phyloP scores from a whole-genome alignment of 2,329 filamentous ascomycete species.

The Colletotrichum sp. region DNA sequence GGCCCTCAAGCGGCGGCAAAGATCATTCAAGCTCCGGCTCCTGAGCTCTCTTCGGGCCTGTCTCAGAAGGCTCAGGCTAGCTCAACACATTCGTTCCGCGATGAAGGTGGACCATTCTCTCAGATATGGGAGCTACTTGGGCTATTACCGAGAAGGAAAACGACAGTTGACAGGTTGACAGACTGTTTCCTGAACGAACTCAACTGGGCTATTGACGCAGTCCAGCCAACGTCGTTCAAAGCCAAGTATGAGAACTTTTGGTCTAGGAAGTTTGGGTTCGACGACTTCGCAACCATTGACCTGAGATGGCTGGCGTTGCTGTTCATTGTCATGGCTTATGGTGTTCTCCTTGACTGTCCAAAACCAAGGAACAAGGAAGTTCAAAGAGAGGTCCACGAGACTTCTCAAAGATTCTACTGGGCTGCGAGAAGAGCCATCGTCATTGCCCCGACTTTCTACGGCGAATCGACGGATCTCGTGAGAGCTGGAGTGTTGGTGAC shows the following conservation, averaged over 20 bases:
- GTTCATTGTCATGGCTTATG: constrained; percentile 44
- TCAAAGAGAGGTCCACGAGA: constrained; percentile 39
- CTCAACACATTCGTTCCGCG: constrained; percentile 7
- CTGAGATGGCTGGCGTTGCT: constrained; percentile 45
- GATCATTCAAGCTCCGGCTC: constrained; percentile 30
- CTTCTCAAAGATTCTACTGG: constrained; percentile 46
- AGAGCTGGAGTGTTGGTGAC: constrained; percentile 43
- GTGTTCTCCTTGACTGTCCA: constrained; percentile 39
- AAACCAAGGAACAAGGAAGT: constrained; percentile 32
- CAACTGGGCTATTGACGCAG: constrained; percentile 39
- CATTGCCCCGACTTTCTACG: constrained; percentile 44
- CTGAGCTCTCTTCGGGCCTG: constrained; percentile 26
- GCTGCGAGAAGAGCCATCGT: constrained; percentile 41
- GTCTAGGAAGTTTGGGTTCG: constrained; percentile 40
- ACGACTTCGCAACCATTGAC: constrained; percentile 42
- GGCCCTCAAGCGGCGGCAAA: constrained; percentile 34
- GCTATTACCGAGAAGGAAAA: constrained; percentile 38
- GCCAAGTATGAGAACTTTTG: constrained; percentile 41
- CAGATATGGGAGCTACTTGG: constrained; percentile 47
- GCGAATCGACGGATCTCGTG: constrained; percentile 43
- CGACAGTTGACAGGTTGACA: constrained; percentile 38
- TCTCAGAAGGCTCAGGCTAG: constrained; percentile 23
- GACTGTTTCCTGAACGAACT: constrained; percentile 38
- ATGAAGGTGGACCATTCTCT: constrained; percentile 28
- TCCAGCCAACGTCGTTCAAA: constrained; percentile 37